Evolutionary conservation across 164 flowering plant genomes (phyloP).

Genomic region (Nymphaea thermarum): DNA sequence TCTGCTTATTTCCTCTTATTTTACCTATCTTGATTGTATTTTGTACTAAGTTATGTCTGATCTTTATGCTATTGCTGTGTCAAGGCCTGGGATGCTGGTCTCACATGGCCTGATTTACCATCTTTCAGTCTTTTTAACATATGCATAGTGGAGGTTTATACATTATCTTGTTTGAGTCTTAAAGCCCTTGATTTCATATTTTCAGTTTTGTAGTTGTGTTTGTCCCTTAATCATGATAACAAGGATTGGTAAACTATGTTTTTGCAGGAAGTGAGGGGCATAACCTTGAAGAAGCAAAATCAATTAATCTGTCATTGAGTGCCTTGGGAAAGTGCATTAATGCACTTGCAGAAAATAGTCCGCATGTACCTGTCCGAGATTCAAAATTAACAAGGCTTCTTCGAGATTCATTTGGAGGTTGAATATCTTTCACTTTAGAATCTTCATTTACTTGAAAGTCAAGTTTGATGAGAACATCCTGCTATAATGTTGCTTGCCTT

Average conservation of each 20-base stretch:
- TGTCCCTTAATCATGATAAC: no score
- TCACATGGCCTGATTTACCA: no score
- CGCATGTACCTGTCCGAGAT: conserved; percentile 95
- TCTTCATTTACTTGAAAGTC: not conserved
- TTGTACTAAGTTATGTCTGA: no score
- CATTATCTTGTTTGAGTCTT: not conserved
- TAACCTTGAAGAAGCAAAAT: conserved; percentile 92
- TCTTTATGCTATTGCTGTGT: no score
- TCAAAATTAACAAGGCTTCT: conserved; percentile 96
- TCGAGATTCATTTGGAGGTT: conserved; percentile 98
- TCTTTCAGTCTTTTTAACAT: no score
- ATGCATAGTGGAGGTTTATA: not conserved
- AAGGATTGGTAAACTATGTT: no score
- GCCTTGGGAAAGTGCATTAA: conserved; percentile 95
- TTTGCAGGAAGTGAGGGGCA: conserved; percentile 92
- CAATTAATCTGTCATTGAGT: conserved; percentile 93
- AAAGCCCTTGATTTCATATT: not conserved
- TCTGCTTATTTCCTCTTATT: no score
- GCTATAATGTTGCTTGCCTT: no score
- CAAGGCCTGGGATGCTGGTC: no score
- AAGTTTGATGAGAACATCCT: no score
- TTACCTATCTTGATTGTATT: no score
- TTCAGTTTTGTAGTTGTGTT: not conserved
- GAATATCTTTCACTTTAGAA: conserved; percentile 1
- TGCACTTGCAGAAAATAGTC: conserved; percentile 91